Evolutionary conservation across 345 rosid genomes (phyloP), one percentile per base, ranked within the genome.

Genomic region (Durio zibethinus): DNA sequence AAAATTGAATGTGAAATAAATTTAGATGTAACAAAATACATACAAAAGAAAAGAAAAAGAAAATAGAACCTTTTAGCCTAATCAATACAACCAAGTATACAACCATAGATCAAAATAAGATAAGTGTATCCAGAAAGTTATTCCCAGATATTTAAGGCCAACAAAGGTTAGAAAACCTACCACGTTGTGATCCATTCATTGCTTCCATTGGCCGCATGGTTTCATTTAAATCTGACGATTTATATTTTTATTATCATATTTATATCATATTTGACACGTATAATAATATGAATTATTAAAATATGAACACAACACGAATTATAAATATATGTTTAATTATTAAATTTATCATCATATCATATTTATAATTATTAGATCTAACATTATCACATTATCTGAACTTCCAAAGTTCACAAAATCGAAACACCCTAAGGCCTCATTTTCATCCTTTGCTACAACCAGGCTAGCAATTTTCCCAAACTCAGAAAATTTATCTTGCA

Each of bases 311-410:
- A n/a, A n/a, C n/a, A n/a, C n/a, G n/a, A n/a, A n/a, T n/a, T n/a
- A n/a, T n/a, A n/a, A n/a, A n/a, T n/a, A n/a, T n/a, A n/a, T n/a
- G n/a, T n/a, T n/a, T n/a, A n/a, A n/a, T n/a, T n/a, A n/a, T n/a
- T n/a, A n/a, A n/a, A n/a, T n/a, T n/a, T n/a, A n/a, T n/a, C n/a
- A n/a, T n/a, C n/a, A n/a, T n/a, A n/a, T n/a, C n/a, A n/a, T n/a
- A n/a, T n/a, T n/a, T n/a, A n/a, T n/a, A n/a, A n/a, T n/a, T n/a
- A n/a, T n/a, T n/a, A n/a, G n/a, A n/a, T n/a, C n/a, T n/a, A n/a
- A n/a, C n/a, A n/a, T n/a, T n/a, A n/a, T n/a, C n/a, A n/a, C 97
- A 80, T 88, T 89, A 74, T 91, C 89, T 15, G 91, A 81, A 47
- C 74, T 83, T 3, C 87, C 90, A 64, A 85, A 91, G 80, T 87